These are phyloP conservation scores for Daphne laureola DNA, from an alignment of 441 rosid species.

Conservation along the genomic window DNA sequence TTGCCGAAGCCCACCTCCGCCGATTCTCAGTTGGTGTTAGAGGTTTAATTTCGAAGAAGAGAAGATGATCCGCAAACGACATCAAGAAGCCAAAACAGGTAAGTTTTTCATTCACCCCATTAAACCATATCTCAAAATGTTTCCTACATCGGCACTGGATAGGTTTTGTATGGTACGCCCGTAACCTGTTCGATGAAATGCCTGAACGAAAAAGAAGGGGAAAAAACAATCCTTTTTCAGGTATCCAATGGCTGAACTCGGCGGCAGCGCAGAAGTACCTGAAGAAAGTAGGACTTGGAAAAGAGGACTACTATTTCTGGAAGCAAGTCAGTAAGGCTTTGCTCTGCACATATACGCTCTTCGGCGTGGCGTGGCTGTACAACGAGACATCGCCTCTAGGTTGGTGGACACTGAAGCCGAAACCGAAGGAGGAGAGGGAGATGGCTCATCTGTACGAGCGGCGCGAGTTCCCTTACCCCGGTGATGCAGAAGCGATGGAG, in stretches of 20 bases:
- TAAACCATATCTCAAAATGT: neutral
- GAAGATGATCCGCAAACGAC: conserved; percentile 53
- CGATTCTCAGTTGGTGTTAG: no score
- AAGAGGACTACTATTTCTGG: conserved; percentile 65
- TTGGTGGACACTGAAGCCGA: conserved; percentile 87
- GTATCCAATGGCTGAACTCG: conserved; percentile 43
- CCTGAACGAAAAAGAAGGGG: conserved; percentile 1
- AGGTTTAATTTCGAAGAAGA: neutral
- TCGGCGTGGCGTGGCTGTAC: conserved; percentile 61
- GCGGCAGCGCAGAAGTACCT: conserved; percentile 42
- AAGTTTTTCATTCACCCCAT: neutral
- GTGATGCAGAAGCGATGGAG: conserved; percentile 78
- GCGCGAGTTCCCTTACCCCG: conserved; percentile 69
- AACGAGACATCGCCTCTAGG: conserved; percentile 75
- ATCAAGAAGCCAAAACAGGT: conserved; percentile 57
- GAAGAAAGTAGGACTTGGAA: conserved; percentile 65
- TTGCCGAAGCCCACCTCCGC: no score
- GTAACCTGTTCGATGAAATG: conserved; percentile 28
- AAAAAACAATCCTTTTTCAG: conserved; percentile 21
- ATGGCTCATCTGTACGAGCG: conserved; percentile 67
- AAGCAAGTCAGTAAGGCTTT: conserved; percentile 71
- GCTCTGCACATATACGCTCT: conserved; percentile 55
- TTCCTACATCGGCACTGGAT: conserved; percentile 1
- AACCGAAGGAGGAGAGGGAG: conserved; percentile 79
- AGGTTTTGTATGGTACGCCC: neutral